These are phyloP conservation scores for Rosellinia necatrix DNA, from an alignment of 2,329 filamentous ascomycete species.

Conservation along the genomic window DNA sequence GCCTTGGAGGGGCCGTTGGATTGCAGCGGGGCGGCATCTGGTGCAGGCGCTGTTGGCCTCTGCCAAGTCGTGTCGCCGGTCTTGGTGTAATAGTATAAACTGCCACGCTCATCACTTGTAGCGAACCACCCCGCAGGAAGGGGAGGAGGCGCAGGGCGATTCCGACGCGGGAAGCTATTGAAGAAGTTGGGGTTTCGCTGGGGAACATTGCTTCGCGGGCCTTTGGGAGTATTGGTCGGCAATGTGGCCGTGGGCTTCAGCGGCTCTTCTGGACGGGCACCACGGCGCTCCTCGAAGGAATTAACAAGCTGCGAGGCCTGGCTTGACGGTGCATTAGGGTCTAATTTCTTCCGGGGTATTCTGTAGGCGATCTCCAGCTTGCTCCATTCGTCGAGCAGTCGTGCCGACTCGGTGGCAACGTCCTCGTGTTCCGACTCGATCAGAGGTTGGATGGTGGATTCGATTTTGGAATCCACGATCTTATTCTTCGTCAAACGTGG, in stretches of 20 bases:
- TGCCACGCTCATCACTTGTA: constrained; percentile 71
- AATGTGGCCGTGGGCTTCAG: constrained; percentile 50
- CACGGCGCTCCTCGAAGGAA: constrained; percentile 67
- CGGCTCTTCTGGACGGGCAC: constrained; percentile 53
- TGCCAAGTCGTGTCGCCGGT: constrained; percentile 81
- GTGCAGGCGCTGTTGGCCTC: constrained; percentile 71
- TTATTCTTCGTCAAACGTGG: constrained; percentile 95
- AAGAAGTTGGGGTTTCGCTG: constrained; percentile 60
- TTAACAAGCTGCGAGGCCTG: constrained; percentile 51
- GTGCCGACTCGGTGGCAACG: constrained; percentile 72
- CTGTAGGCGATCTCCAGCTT: constrained; percentile 89
- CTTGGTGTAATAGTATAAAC: constrained; percentile 84
- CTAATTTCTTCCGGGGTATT: constrained; percentile 87
- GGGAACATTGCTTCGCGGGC: constrained; percentile 62
- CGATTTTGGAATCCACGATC: constrained; percentile 94
- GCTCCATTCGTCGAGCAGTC: constrained; percentile 82
- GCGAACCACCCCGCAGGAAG: constrained; percentile 88
- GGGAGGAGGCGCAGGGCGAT: constrained; percentile 50
- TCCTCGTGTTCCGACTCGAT: constrained; percentile 71
- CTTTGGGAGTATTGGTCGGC: constrained; percentile 59
- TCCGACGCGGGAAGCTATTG: constrained; percentile 58
- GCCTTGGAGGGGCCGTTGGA: constrained; percentile 69
- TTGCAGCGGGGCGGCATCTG: constrained; percentile 59
- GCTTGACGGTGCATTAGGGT: constrained; percentile 62
- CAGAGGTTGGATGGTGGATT: constrained; percentile 75